Percentiles rank a stretch among this genome's conserved stretches.
phyloP scores from a whole-genome alignment of 2,329 filamentous ascomycete species.

The Epichloe baconii region DNA sequence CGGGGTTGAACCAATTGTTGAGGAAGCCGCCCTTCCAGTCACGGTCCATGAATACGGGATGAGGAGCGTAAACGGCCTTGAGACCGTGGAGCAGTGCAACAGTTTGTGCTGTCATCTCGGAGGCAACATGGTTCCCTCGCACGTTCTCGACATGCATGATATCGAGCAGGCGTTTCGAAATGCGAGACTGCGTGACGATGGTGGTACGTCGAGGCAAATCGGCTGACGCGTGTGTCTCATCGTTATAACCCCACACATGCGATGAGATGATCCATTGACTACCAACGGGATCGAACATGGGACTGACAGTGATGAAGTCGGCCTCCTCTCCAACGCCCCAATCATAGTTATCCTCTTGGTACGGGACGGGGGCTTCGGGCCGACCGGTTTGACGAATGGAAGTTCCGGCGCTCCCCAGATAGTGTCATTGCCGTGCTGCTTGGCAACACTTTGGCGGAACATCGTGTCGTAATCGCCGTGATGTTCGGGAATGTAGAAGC shows the following conservation, averaged over 20 bases:
- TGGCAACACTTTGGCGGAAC: conserved; percentile 53
- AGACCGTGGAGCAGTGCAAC: conserved; percentile 64
- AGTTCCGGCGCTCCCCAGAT: conserved; percentile 55
- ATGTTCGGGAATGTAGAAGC: conserved; percentile 57
- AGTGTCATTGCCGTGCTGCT: conserved; percentile 33
- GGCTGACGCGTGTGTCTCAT: conserved; percentile 32
- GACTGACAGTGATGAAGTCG: conserved; percentile 60
- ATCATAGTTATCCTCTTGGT: conserved; percentile 52
- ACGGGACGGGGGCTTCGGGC: conserved; percentile 48
- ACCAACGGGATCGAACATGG: conserved; percentile 63
- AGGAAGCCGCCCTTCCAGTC: conserved; percentile 48
- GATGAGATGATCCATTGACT: conserved; percentile 62
- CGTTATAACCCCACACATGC: conserved; percentile 54
- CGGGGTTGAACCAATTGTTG: conserved; percentile 47
- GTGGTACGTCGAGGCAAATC: conserved; percentile 59
- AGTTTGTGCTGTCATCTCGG: conserved; percentile 68
- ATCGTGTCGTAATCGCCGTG: conserved; percentile 55
- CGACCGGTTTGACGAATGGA: conserved; percentile 47
- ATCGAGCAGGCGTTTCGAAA: conserved; percentile 58
- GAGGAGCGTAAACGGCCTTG: conserved; percentile 66
- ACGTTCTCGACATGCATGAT: conserved; percentile 69
- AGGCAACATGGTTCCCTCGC: conserved; percentile 61
- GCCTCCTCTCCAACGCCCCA: conserved; percentile 70
- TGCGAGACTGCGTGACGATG: conserved; percentile 64
- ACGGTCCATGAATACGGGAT: conserved; percentile 69